Percentiles rank a stretch among this genome's conserved stretches.
phyloP scores from a whole-genome alignment of 805 yeast species.

The Candida pseudoglaebosa region DNA sequence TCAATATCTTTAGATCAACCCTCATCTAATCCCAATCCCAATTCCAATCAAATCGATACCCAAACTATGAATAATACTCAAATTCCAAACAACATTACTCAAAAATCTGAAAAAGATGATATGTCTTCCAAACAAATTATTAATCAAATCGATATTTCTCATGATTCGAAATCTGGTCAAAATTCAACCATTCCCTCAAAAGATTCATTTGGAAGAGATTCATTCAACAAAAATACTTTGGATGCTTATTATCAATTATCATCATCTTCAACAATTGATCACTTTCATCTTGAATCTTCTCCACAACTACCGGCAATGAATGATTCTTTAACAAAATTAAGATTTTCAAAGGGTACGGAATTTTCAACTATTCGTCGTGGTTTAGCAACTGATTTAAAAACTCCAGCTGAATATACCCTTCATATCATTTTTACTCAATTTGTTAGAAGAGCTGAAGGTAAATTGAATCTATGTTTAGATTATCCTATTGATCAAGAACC shows the following conservation, averaged over 20 bases:
- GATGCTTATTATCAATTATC: background rate
- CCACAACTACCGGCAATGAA: slow-evolving; percentile 33
- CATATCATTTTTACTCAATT: slow-evolving; percentile 94
- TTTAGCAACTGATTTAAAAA: slow-evolving; percentile 54
- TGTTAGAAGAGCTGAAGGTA: slow-evolving; percentile 88
- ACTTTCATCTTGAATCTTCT: slow-evolving; percentile 24
- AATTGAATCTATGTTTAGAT: slow-evolving; percentile 67
- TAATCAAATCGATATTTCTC: too few relatives aligned
- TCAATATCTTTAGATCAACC: background rate
- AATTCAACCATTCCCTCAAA: too few relatives aligned
- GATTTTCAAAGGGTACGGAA: slow-evolving; percentile 32
- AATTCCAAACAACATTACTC: too few relatives aligned
- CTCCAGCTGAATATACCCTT: slow-evolving; percentile 85
- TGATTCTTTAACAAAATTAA: slow-evolving; percentile 15
- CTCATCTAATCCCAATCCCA: too few relatives aligned
- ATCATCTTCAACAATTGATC: too few relatives aligned
- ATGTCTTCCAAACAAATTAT: too few relatives aligned
- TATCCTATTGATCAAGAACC: slow-evolving; percentile 70
- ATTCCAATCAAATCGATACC: too few relatives aligned
- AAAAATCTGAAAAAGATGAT: too few relatives aligned
- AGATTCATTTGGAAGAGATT: too few relatives aligned
- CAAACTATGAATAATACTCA: too few relatives aligned
- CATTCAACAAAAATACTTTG: too few relatives aligned
- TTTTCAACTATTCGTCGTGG: slow-evolving; percentile 29
- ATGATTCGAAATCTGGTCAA: too few relatives aligned